Conservation (phyloP, 2,329 filamentous ascomycete genomes). For the Botrytis aclada region DNA sequence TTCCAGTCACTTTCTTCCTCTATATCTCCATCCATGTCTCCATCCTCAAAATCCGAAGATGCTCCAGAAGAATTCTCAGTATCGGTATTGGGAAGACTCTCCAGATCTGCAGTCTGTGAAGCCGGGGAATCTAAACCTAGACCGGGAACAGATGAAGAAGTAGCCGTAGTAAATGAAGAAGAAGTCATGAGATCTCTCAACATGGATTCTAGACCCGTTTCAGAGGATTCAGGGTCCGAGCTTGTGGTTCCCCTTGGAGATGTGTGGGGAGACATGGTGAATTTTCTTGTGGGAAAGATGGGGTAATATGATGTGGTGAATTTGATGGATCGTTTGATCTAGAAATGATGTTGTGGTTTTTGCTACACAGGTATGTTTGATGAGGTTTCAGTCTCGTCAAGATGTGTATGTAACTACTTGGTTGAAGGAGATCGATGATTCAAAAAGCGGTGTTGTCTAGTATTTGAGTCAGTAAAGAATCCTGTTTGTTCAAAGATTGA, state of each 20-base stretch:
- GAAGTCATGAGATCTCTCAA: slow-evolving; percentile 5
- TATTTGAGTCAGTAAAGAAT: background rate
- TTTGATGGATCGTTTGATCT: background rate
- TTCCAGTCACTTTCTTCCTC: background rate
- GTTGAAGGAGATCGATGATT: background rate
- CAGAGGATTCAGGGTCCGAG: background rate
- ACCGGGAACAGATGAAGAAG: background rate
- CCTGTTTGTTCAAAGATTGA: background rate
- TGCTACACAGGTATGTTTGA: background rate
- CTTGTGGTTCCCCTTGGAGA: background rate
- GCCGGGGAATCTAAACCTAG: slow-evolving; percentile 11
- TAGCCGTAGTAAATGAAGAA: background rate
- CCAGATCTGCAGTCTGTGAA: slow-evolving; percentile 23
- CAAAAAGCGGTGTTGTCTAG: background rate
- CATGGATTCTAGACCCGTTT: slow-evolving; percentile 1
- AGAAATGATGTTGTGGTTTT: background rate
- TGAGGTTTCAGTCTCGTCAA: background rate
- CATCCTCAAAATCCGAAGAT: slow-evolving; percentile 9
- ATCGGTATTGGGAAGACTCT: slow-evolving; percentile 27
- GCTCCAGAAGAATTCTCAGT: slow-evolving; percentile 26
- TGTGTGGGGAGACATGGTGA: slow-evolving; percentile 12
- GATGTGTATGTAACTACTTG: background rate
- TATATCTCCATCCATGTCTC: background rate
- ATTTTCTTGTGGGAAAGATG: background rate
- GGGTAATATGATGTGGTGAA: background rate